Evolutionary conservation across 345 rosid species (phyloP).

Genomic region (Arabidopsis suecica): DNA sequence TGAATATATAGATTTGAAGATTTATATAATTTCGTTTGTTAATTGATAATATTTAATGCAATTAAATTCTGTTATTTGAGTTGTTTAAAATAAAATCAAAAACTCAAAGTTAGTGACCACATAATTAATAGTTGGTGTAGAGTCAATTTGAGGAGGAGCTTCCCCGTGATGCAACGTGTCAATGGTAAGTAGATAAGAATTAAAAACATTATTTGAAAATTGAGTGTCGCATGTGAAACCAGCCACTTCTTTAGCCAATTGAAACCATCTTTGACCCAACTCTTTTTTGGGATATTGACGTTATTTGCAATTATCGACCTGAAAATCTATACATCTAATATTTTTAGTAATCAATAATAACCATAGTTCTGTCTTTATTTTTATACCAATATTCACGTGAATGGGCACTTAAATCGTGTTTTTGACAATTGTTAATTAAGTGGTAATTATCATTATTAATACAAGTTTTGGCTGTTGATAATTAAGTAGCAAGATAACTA

Average conservation of each 20-base stretch:
- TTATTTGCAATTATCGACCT: conserved; percentile 27
- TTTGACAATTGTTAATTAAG: no score
- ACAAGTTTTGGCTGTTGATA: neutral
- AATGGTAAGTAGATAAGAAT: conserved; percentile 24
- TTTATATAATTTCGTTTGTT: neutral
- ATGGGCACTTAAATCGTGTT: neutral
- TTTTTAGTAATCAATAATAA: neutral
- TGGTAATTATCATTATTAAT: no score
- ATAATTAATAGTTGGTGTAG: conserved; percentile 34
- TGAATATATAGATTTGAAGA: no score
- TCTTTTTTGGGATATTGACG: conserved; percentile 10
- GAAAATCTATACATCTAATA: neutral
- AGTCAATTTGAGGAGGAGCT: conserved; percentile 42
- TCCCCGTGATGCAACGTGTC: conserved; percentile 42
- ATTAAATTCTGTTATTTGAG: neutral
- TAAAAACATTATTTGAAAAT: conserved; percentile 4
- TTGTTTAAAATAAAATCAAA: neutral
- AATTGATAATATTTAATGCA: neutral
- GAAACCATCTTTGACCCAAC: conserved; percentile 34
- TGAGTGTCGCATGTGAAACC: conserved; percentile 39
- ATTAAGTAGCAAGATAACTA: neutral
- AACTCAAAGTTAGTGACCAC: conserved; percentile 23
- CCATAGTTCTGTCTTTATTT: neutral
- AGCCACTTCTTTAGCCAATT: conserved; percentile 32
- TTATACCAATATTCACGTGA: neutral